Evolutionary conservation across 1,139 yeast species (phyloP), one percentile per base, ranked within the genome.

Genomic region (Zhuliangozyma blackwelliae): DNA sequence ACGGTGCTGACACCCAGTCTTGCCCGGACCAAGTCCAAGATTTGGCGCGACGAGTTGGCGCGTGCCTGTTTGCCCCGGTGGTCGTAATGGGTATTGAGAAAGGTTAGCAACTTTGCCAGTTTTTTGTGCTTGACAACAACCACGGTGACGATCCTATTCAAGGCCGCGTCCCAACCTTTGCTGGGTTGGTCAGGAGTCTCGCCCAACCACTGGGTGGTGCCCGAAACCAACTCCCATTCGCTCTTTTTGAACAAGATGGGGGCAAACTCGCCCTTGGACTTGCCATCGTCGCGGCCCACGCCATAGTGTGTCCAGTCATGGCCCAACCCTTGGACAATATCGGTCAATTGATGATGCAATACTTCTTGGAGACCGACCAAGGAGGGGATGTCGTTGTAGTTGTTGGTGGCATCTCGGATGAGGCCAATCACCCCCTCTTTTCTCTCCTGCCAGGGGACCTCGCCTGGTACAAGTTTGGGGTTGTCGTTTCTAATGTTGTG

Each of bases 231-330:
- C 16, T 50, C 42, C 57, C 71, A 57, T 21, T 54, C 59, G 2
- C 49, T 39, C 5, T 56, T 51, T 35, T 64, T 57, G 44, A 63
- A 69, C 32, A 65, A 55, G 19, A 72, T 58, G 1, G 77, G 75
- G 28, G 71, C 58, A 40, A 55, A 68, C 43, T 72, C 77, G 7
- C 77, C 77, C 5, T 51, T 46, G 7, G 52, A 50, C 10, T 49
- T 47, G 9, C 77, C 77, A 49, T 72, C 75, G 39, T 68, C 72
- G 46, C 77, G 55, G 2, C 76, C 77, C 10, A 63, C 67, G 2
- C 74, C 74, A 38, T 63, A 63, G 44, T 69, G 67, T 11, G 56
- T 51, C 65, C 70, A 72, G 26, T 39, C 40, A 21, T 35, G 29
- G 29, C 42, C 32, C 52, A 50, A 13, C 2, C 59, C 60, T 2